Conservation (phyloP, 768 basidiomycete genomes). For the Tephrocybe rancida region DNA sequence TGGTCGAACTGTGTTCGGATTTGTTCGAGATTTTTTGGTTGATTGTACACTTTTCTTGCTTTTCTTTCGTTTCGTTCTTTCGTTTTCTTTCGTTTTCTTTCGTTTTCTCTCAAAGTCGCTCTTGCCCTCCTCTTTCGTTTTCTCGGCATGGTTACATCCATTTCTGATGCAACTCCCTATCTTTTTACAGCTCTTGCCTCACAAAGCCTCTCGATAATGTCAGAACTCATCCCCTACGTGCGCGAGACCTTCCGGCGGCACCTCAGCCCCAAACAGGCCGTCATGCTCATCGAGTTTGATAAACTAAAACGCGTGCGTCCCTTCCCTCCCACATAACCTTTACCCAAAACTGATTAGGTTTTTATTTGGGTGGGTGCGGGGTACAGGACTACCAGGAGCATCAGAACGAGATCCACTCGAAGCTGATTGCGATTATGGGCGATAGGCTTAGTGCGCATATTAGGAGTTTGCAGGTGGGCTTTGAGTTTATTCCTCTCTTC, state of each 20-base stretch:
- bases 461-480: constrained; percentile 71
- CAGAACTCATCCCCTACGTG: constrained; percentile 92
- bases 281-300: constrained; percentile 97
- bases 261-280: constrained; percentile 91
- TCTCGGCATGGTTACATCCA: neutral
- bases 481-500: neutral
- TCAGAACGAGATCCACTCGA: constrained; percentile 98
- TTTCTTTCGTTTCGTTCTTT: constrained; percentile 1
- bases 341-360: neutral
- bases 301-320: constrained; percentile 87
- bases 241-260: constrained; percentile 94
- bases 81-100: too few relatives aligned
- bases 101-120: too few relatives aligned
- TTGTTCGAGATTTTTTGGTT: neutral
- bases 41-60: neutral
- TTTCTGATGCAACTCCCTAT: neutral
- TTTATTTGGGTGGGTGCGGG: too few relatives aligned
- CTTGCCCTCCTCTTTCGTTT: too few relatives aligned
- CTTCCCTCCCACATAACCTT: neutral
- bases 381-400: constrained; percentile 97
- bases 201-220: constrained; percentile 93
- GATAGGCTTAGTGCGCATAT: constrained; percentile 89
- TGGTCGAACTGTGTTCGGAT: neutral
- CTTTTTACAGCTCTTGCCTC: constrained; percentile 79
- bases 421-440: constrained; percentile 97